Percentiles rank a stretch among this genome's conserved stretches.
Evolutionary conservation across 345 rosid genomes (phyloP).

Genomic region (Acer negundo): DNA sequence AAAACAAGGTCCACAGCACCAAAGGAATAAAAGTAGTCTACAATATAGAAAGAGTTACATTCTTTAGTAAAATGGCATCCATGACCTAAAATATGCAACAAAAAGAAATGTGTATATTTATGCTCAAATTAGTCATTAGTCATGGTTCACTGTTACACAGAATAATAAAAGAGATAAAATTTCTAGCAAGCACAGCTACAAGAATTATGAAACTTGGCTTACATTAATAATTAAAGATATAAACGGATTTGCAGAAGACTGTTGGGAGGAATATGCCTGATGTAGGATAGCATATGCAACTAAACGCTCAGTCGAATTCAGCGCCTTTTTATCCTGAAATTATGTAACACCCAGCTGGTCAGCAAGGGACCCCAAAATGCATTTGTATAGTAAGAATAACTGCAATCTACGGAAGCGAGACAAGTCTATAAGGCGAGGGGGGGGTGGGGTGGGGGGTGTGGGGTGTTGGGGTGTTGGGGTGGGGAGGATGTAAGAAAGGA

Average conservation of each 20-base stretch:
- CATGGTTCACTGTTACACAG: background rate
- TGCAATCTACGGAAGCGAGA: background rate
- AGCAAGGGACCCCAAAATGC: conserved; percentile 4
- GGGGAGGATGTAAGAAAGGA: background rate
- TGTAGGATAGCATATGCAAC: conserved; percentile 66
- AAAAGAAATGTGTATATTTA: conserved; percentile 17
- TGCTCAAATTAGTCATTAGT: background rate
- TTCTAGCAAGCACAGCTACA: background rate
- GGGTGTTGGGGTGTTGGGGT: no score
- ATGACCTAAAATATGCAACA: background rate
- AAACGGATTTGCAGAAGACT: conserved; percentile 64
- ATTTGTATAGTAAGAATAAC: background rate
- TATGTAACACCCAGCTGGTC: conserved; percentile 4
- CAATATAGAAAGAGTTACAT: background rate
- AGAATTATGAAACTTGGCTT: conserved; percentile 28
- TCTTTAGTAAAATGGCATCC: background rate
- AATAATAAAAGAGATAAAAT: background rate
- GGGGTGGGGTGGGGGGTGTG: no score
- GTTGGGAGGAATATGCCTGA: conserved; percentile 59
- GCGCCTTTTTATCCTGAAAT: conserved; percentile 58
- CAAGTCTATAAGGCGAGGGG: no score
- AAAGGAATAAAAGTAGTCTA: no score
- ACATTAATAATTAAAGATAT: conserved; percentile 56
- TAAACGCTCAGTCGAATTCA: conserved; percentile 66
- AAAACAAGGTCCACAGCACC: no score